A percentile compares a stretch with the other conserved stretches of the same genome.
phyloP scores from a whole-genome alignment of 495 filamentous ascomycete species.

The Hypoxylon trugodes region DNA sequence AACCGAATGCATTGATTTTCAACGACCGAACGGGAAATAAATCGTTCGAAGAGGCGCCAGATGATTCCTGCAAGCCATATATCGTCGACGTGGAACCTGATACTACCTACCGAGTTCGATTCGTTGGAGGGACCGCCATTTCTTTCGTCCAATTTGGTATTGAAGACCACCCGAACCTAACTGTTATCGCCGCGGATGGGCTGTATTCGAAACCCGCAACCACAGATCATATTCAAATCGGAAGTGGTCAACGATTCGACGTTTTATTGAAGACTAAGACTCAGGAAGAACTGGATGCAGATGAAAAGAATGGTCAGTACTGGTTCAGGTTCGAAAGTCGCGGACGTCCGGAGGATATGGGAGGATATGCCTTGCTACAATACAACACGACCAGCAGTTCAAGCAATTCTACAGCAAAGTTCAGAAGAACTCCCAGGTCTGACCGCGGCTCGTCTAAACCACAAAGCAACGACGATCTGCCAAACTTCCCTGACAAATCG shows the following conservation, averaged over 20 bases:
- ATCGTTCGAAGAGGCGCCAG: conserved; percentile 48
- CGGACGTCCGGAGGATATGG: conserved; percentile 53
- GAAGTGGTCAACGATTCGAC: conserved; percentile 64
- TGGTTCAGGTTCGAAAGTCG: conserved; percentile 64
- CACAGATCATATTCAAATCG: conserved; percentile 62
- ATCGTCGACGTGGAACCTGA: conserved; percentile 64
- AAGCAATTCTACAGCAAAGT: conserved; percentile 2
- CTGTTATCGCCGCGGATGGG: conserved; percentile 66
- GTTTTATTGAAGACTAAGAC: conserved; percentile 59
- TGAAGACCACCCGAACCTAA: conserved; percentile 58
- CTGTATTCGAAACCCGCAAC: conserved; percentile 60
- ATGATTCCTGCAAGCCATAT: conserved; percentile 53
- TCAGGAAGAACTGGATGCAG: conserved; percentile 49
- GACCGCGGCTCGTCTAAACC: neutral
- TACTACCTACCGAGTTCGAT: conserved; percentile 66
- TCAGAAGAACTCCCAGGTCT: neutral
- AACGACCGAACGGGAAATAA: conserved; percentile 49
- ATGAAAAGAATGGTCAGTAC: conserved; percentile 52
- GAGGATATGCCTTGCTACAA: conserved; percentile 62
- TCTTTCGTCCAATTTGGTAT: conserved; percentile 59
- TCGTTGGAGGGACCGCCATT: conserved; percentile 63
- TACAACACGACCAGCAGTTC: conserved; percentile 47
- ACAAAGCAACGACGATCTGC: neutral
- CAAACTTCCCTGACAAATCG: conserved; percentile 36
- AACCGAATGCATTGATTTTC: conserved; percentile 59